Conservation (phyloP, 305 asterid species). For the Fraxinus paxiana region DNA sequence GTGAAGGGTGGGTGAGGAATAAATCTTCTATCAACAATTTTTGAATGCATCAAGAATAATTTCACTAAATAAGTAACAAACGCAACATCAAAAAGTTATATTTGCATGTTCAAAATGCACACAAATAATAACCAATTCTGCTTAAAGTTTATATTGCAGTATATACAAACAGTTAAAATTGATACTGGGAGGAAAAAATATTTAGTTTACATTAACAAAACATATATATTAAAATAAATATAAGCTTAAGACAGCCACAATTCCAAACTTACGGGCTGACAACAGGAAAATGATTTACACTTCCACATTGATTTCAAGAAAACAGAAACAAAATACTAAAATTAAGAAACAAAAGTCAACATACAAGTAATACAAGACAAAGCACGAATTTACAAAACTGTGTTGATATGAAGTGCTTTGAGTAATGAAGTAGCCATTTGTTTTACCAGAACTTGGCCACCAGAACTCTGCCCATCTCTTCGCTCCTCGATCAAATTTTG, state of each 20-base stretch:
- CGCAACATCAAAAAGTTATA: neutral
- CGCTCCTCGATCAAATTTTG: slow-evolving; percentile 92
- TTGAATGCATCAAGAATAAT: neutral
- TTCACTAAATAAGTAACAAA: neutral
- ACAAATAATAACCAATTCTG: neutral
- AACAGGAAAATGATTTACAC: neutral
- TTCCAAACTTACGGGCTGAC: neutral
- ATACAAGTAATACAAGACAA: neutral
- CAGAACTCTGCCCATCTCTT: slow-evolving; percentile 93
- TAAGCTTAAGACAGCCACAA: neutral
- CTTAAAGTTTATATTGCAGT: neutral
- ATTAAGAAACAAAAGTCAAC: neutral
- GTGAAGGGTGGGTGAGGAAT: neutral
- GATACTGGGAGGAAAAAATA: neutral
- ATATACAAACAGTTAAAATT: neutral
- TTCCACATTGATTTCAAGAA: neutral
- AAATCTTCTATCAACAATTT: neutral
- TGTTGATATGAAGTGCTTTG: slow-evolving; percentile 92
- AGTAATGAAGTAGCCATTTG: slow-evolving; percentile 99
- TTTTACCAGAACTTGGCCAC: slow-evolving; percentile 95
- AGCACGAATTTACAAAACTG: slow-evolving; percentile 54
- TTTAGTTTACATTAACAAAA: neutral
- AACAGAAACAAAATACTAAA: neutral
- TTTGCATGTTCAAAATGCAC: neutral
- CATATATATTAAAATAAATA: neutral